These are phyloP conservation scores for Naganishia onofrii DNA, from an alignment of 768 basidiomycete genomes.

Conservation along the genomic window DNA sequence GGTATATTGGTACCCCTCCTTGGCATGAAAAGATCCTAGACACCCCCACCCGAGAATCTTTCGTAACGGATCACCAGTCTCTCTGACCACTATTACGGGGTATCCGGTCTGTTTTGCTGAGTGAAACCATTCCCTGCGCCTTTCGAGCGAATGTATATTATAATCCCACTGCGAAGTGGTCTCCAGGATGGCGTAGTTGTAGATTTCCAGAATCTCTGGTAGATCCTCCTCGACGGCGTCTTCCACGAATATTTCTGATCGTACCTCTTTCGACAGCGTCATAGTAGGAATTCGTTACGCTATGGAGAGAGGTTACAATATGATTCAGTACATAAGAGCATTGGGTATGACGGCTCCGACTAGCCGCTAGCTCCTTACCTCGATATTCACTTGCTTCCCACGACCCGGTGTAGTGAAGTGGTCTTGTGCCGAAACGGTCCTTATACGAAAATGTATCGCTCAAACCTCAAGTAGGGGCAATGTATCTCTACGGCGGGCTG, in stretches of 20 bases:
- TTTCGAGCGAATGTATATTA: background rate
- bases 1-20: constrained; percentile 15
- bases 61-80: background rate
- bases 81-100: constrained; percentile 8
- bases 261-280: background rate
- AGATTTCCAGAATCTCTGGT: constrained; percentile 21
- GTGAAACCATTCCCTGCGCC: constrained; percentile 12
- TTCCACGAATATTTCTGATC: constrained; percentile 13
- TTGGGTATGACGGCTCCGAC: no score
- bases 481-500: no score
- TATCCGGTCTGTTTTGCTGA: background rate
- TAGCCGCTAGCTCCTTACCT: no score
- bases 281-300: background rate
- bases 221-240: constrained; percentile 6
- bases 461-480: no score
- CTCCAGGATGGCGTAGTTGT: constrained; percentile 20
- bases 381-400: no score
- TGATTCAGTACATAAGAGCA: no score
- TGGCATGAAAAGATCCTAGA: constrained; percentile 23
- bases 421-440: no score
- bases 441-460: no score
- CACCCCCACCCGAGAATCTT: constrained; percentile 19
- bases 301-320: no score
- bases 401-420: no score
- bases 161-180: constrained; percentile 21